Evolutionary conservation across 331 rosid species (phyloP).

Genomic region (Prunus yedoensis): DNA sequence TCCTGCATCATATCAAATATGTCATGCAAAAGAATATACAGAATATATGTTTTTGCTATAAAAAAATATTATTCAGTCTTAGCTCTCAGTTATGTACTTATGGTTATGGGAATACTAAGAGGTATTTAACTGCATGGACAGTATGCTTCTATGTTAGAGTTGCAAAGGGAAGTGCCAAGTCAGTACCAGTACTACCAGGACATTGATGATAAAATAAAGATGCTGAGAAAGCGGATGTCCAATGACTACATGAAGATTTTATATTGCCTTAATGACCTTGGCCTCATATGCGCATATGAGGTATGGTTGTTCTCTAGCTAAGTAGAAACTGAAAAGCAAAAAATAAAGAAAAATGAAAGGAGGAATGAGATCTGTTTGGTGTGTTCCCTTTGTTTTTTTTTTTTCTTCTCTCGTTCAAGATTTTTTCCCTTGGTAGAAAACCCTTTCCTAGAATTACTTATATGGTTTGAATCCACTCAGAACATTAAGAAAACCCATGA

Average conservation of each 20-base stretch:
- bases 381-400: neutral
- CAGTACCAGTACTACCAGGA: conserved; percentile 51
- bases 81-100: neutral
- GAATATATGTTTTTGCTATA: neutral
- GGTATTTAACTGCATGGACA: conserved; percentile 40
- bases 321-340: neutral
- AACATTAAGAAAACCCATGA: too few species aligned
- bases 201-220: conserved; percentile 47
- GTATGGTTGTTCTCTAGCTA: conserved; percentile 34
- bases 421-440: too few species aligned
- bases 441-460: too few species aligned
- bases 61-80: conserved; percentile 1
- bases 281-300: conserved; percentile 82
- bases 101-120: conserved; percentile 7
- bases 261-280: conserved; percentile 83
- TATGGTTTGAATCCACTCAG: too few species aligned
- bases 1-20: conserved; percentile 18
- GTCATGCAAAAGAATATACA: neutral
- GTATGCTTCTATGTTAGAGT: conserved; percentile 52
- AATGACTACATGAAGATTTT: conserved; percentile 56
- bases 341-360: neutral
- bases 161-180: conserved; percentile 32
- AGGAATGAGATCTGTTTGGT: neutral
- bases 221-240: conserved; percentile 45
- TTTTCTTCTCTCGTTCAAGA: too few species aligned